Base-by-base conservation (phyloP, 106 monocot species). In the Agapanthus africanus region DNA sequence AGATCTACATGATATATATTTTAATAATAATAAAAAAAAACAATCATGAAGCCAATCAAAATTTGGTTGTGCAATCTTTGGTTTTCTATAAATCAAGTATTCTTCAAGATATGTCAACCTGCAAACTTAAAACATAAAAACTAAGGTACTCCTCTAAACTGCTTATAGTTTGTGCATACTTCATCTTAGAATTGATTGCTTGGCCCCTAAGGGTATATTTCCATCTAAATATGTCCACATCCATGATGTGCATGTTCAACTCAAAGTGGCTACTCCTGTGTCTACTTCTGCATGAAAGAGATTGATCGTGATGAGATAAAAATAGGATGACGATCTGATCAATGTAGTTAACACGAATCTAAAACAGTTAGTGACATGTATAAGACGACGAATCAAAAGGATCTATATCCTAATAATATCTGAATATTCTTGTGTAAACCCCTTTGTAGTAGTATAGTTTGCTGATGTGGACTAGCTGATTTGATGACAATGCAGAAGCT, bases 381-480 rank as follows among this genome's bases (percentile, higher is more conserved):
- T 10, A 0, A 18, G 6, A 59, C 22, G 11, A 28, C 22, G 11
- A 26, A 59, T 10, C 22, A 26, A 59, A 59, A 31, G 5, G 0
- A 21, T 10, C 25, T 59, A 59, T 8, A 13, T 59, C 57, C 57
- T 28, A 27, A 59, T 59, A 26, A 59, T 2, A 59, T 59, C 27
- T 26, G 56, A 26, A 22, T 56, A 56, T 56, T 26, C 18, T 19
- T 56, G 56, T 56, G 56, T n/a, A 56, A 56, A 25, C 25, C 56
- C 56, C 56, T n/a, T 1, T 16, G 18, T 25, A 22, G n/a, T 3
- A 56, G 25, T 4, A 63, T n/a, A 15, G 15, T 19, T 19, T 28
- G 9, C 4, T 42, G 66, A 66, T 41, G 66, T 27, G 6, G 66
- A 66, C 66, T 41, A 27, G 42, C 66, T 66, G 41, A 14, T 41